Evolutionary conservation across 495 filamentous ascomycete species (phyloP).

Genomic region (Lasiosphaeria miniovina): DNA sequence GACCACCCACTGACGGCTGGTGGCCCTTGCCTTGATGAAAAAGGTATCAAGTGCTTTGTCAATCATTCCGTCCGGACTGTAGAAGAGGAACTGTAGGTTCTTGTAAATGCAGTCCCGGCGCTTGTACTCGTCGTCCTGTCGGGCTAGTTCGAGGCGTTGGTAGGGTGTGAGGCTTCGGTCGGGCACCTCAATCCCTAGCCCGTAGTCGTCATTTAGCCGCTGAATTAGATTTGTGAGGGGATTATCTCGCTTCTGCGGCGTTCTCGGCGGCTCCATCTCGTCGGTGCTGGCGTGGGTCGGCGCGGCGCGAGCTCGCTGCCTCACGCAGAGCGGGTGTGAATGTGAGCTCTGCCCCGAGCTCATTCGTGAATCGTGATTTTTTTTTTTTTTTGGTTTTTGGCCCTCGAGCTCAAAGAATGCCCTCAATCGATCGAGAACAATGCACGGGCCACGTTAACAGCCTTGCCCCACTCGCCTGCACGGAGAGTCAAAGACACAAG

Average conservation of each 20-base stretch:
- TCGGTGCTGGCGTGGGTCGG: neutral
- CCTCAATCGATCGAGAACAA: too few relatives aligned
- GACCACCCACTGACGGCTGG: conserved; percentile 22
- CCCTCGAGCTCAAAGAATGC: too few relatives aligned
- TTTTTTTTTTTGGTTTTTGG: too few relatives aligned
- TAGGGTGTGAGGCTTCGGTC: conserved; percentile 19
- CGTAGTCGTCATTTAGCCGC: conserved; percentile 24
- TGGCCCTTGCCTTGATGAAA: conserved; percentile 15
- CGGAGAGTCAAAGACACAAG: too few relatives aligned
- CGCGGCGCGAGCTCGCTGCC: neutral
- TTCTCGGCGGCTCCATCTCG: conserved; percentile 3
- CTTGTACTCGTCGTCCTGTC: conserved; percentile 12
- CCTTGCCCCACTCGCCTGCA: too few relatives aligned
- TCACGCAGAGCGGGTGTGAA: neutral
- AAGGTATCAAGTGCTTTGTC: conserved; percentile 18
- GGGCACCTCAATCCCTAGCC: conserved; percentile 19
- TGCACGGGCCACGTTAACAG: too few relatives aligned
- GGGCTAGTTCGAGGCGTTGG: conserved; percentile 13
- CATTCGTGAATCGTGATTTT: too few relatives aligned
- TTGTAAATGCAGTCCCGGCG: conserved; percentile 17
- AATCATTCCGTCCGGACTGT: conserved; percentile 10
- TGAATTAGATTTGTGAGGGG: conserved; percentile 14
- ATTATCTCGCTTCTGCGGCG: conserved; percentile 18
- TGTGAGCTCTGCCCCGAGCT: too few relatives aligned
- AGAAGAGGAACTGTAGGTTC: conserved; percentile 21